Evolutionary conservation across 2,329 filamentous ascomycete species (phyloP).

Genomic region (Fusarium sp.): DNA sequence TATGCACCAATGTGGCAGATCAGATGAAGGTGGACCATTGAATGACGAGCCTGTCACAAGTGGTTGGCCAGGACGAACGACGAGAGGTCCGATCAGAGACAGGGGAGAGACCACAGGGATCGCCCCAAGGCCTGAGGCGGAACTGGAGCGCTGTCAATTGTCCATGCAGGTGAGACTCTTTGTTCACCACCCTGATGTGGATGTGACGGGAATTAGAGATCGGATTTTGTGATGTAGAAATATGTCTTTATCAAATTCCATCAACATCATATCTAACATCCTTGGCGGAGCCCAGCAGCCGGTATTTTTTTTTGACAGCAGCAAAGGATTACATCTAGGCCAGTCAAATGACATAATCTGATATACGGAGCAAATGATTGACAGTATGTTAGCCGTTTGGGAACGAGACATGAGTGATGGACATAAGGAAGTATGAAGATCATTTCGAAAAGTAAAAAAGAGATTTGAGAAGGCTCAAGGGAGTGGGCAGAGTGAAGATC

Average conservation of each 20-base stretch:
- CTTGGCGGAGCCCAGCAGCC: background rate
- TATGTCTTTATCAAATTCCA: background rate
- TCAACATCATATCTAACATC: background rate
- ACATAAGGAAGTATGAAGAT: constrained; percentile 19
- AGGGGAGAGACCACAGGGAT: constrained; percentile 36
- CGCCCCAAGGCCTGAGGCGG: constrained; percentile 19
- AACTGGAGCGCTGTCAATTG: constrained; percentile 35
- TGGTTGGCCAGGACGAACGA: constrained; percentile 20
- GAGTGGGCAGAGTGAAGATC: constrained; percentile 37
- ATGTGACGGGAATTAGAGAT: background rate
- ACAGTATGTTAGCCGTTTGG: background rate
- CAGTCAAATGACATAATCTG: background rate
- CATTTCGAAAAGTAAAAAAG: constrained; percentile 2
- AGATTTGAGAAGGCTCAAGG: constrained; percentile 9
- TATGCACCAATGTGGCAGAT: constrained; percentile 30
- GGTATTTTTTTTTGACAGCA: background rate
- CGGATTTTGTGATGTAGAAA: constrained; percentile 1
- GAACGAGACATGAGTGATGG: constrained; percentile 19
- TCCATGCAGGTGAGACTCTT: constrained; percentile 28
- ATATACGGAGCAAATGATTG: constrained; percentile 3
- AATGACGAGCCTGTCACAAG: constrained; percentile 20
- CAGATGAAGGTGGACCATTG: constrained; percentile 23
- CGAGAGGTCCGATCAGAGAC: constrained; percentile 36
- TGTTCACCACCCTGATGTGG: constrained; percentile 6
- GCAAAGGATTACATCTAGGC: constrained; percentile 4